Evolutionary conservation across 2,329 filamentous ascomycete genomes (phyloP).

Genomic region (Trichophyton mentagrophytes): DNA sequence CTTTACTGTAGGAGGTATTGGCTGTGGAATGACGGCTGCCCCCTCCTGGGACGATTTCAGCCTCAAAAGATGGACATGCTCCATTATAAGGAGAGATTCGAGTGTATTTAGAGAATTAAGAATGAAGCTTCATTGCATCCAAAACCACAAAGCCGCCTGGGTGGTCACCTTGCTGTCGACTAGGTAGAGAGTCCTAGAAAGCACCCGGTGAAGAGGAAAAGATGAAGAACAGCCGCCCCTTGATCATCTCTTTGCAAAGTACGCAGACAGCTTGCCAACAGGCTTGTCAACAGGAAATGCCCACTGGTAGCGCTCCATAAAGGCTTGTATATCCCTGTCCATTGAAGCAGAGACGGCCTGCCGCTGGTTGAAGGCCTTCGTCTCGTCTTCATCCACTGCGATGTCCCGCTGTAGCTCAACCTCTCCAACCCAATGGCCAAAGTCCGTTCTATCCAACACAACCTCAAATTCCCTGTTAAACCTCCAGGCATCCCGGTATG

Average conservation of each 20-base stretch:
- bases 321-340: slow-evolving; percentile 16
- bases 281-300: slow-evolving; percentile 15
- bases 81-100: no score
- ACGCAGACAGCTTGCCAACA: slow-evolving; percentile 21
- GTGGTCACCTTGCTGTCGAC: no score
- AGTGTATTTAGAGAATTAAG: no score
- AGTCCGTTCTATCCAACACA: slow-evolving; percentile 22
- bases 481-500: slow-evolving; percentile 18
- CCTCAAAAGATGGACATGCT: no score
- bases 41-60: no score
- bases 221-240: no score
- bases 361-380: not conserved
- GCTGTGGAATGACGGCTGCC: no score
- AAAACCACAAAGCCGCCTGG: no score
- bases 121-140: no score
- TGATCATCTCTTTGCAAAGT: slow-evolving; percentile 13
- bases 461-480: slow-evolving; percentile 20
- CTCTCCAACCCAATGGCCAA: slow-evolving; percentile 23
- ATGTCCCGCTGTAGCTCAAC: slow-evolving; percentile 20
- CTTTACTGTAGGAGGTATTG: no score
- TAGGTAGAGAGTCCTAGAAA: no score
- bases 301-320: slow-evolving; percentile 18
- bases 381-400: slow-evolving; percentile 8
- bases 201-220: no score
- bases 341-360: slow-evolving; percentile 6